Evolutionary conservation across 176 grass and related monocot species (phyloP), one percentile per base, ranked within the genome.

Genomic region (Triticum monococcum): DNA sequence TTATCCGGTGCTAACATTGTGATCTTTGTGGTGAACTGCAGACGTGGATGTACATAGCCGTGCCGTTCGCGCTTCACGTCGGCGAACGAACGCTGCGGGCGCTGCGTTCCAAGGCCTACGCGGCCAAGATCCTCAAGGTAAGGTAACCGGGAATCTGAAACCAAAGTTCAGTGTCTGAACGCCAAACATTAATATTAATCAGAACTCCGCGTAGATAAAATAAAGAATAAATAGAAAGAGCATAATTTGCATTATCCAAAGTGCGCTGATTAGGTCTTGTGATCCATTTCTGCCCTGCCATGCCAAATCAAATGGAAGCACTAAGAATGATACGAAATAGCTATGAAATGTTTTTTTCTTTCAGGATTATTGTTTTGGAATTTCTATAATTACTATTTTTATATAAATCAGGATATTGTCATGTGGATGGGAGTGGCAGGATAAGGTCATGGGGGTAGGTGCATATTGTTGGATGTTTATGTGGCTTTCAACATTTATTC

Each of bases 41-140:
- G 95, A 98, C 95, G 81, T 98, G 95, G 95, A 98, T 98, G 93
- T 98, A 98, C 89, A 91, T 95, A 22, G 70, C 89, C 17, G 85
- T 98, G 22, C 95, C 95, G 1, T 54, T 98, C 62, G 63, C 89
- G 37, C 81, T 98, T 37, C 95, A 98, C n/a, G 87, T 89, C 12
- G 86, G 89, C 0, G 95, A 95, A 79, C 75, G 95, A 78, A 86
- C 79, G 20, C 22, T 95, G 31, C 79, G 95, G 23, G 91, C 91
- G 48, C 77, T 98, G 48, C 80, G 95, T 22, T 98, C 93, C 17
- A 95, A 93, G 52, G 93, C 89, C 32, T 81, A 91, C 23, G 84
- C 91, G 6, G 93, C 90, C 14, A 95, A 95, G 73, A 93, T 98
- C 68, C 83, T 95, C 43, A 98, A 98, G 95, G 95, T 56, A 56